Evolutionary conservation across 164 flowering plant species (phyloP).

Genomic region (Aristolochia californica): DNA sequence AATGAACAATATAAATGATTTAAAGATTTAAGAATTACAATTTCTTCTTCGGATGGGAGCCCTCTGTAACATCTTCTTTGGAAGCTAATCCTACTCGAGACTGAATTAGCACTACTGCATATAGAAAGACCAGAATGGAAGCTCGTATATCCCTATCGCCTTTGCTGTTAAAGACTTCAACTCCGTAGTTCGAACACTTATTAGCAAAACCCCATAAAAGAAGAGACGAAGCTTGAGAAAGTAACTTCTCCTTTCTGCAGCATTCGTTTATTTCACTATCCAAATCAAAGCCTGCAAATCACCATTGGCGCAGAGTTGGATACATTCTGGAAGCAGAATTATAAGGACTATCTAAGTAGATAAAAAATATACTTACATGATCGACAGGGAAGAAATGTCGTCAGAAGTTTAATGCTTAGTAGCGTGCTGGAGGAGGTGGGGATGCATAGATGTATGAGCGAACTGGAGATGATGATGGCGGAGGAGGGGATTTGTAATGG

Average conservation of each 20-base stretch:
- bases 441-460: slow-evolving; percentile 21
- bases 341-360: neutral
- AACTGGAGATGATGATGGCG: slow-evolving; percentile 9
- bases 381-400: neutral
- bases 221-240: neutral
- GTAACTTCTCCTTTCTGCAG: slow-evolving; percentile 5
- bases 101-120: slow-evolving; percentile 5
- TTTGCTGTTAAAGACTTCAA: neutral
- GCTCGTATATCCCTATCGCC: slow-evolving; percentile 4
- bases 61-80: too few relatives aligned
- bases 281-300: slow-evolving; percentile 12
- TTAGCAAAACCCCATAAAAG: slow-evolving; percentile 1
- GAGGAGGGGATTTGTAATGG: slow-evolving; percentile 35
- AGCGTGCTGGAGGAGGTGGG: slow-evolving; percentile 23
- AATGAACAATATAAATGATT: too few relatives aligned
- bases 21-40: too few relatives aligned
- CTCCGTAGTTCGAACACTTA: slow-evolving; percentile 6
- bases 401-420: slow-evolving; percentile 5
- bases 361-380: slow-evolving; percentile 9
- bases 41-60: too few relatives aligned
- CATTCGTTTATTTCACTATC: slow-evolving; percentile 11
- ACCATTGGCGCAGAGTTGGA: neutral
- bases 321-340: neutral
- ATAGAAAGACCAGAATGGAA: slow-evolving; percentile 9
- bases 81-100: too few relatives aligned